Percentiles rank a stretch among this genome's conserved stretches.
Evolutionary conservation across 2,329 filamentous ascomycete species (phyloP).

Genomic region (Cyphellophora europaea): DNA sequence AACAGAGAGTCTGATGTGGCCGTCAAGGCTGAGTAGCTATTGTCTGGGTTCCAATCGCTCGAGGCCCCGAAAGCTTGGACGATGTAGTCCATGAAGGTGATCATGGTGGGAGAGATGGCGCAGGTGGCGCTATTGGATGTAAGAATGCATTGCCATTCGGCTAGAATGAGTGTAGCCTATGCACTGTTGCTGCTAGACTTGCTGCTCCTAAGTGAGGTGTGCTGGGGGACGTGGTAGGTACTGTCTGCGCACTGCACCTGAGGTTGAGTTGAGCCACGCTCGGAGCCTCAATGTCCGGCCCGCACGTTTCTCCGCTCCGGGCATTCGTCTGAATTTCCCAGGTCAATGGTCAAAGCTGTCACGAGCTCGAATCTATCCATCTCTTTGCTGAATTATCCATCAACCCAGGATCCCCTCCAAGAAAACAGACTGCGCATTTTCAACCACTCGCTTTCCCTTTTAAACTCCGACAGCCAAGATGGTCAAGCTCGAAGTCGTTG

Average conservation of each 20-base stretch:
- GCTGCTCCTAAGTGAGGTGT: too few relatives aligned
- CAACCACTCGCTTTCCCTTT: too few relatives aligned
- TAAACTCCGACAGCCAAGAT: conserved; percentile 52
- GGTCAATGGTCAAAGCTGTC: too few relatives aligned
- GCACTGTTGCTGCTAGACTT: too few relatives aligned
- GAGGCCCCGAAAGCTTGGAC: conserved; percentile 81
- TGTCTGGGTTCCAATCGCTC: conserved; percentile 83
- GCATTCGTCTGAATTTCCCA: conserved; percentile 1
- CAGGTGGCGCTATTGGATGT: conserved; percentile 12
- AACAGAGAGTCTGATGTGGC: conserved; percentile 76
- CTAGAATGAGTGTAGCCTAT: too few relatives aligned
- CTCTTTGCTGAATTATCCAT: too few relatives aligned
- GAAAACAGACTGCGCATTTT: too few relatives aligned
- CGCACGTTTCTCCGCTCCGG: conserved; percentile 1
- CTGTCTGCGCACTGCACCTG: too few relatives aligned
- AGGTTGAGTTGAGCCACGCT: too few relatives aligned
- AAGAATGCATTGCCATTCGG: conserved; percentile 11
- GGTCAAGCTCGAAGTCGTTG: conserved; percentile 95
- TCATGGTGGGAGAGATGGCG: conserved; percentile 48
- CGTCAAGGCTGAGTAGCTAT: conserved; percentile 81
- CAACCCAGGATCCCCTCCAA: too few relatives aligned
- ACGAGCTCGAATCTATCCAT: too few relatives aligned
- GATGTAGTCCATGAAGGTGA: conserved; percentile 96
- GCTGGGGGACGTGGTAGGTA: too few relatives aligned
- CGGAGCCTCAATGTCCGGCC: conserved; percentile 1